Conservation (phyloP, 2,329 filamentous ascomycete species). For the Epicoccum nigrum region DNA sequence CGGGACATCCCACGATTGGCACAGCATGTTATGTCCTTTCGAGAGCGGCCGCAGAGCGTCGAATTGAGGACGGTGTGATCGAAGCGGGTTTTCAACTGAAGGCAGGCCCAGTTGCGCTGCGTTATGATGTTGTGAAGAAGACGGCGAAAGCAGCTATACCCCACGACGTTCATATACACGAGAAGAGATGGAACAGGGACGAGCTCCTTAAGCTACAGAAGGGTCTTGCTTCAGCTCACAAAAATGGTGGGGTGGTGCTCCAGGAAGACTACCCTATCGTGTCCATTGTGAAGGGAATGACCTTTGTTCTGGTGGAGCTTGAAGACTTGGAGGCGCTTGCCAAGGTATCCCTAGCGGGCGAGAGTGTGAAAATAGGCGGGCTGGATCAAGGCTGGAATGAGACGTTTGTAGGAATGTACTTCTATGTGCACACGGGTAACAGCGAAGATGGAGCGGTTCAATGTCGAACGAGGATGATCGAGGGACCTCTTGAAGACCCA, state of each 20-base stretch:
- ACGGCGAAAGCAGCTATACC: constrained; percentile 69
- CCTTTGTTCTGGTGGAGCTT: constrained; percentile 70
- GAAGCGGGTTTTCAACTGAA: constrained; percentile 51
- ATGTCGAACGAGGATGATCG: constrained; percentile 68
- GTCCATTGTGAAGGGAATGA: constrained; percentile 73
- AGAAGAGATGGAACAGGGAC: constrained; percentile 27
- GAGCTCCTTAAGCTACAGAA: constrained; percentile 46
- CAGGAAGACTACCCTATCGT: constrained; percentile 45
- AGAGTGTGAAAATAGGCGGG: constrained; percentile 39
- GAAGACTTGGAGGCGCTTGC: constrained; percentile 65
- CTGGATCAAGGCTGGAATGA: constrained; percentile 59
- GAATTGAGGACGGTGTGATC: constrained; percentile 28
- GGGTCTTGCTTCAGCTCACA: constrained; percentile 33
- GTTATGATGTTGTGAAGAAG: constrained; percentile 48
- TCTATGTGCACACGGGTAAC: constrained; percentile 59
- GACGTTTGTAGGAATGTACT: constrained; percentile 63
- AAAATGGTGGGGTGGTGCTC: constrained; percentile 17
- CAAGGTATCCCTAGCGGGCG: constrained; percentile 45
- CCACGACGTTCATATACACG: constrained; percentile 61
- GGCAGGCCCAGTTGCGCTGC: constrained; percentile 53
- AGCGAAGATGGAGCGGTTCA: constrained; percentile 31
- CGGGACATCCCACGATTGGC: constrained; percentile 64
- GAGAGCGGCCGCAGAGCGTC: constrained; percentile 31
- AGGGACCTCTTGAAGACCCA: constrained; percentile 55
- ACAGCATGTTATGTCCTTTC: constrained; percentile 57